These are phyloP conservation scores for Pochonia chlamydosporia DNA, from an alignment of 2,329 filamentous ascomycete species.

Conservation along the genomic window DNA sequence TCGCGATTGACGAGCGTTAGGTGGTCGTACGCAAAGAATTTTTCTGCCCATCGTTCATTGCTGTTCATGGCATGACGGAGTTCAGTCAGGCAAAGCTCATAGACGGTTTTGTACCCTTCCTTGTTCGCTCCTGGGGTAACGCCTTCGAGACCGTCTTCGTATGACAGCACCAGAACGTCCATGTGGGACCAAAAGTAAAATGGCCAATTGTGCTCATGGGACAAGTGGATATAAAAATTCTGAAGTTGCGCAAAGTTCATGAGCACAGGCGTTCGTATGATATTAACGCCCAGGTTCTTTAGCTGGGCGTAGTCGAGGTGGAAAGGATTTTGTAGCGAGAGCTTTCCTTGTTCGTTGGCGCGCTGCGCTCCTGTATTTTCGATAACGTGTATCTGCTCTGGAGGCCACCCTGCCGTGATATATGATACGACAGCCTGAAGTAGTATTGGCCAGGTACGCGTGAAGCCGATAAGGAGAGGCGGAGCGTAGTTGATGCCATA, in stretches of 20 bases:
- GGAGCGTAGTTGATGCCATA: conserved; percentile 33
- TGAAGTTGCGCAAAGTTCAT: conserved; percentile 50
- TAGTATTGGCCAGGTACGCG: conserved; percentile 48
- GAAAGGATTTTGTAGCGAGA: conserved; percentile 50
- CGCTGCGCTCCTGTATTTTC: conserved; percentile 54
- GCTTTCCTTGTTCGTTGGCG: conserved; percentile 40
- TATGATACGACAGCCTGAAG: conserved; percentile 51
- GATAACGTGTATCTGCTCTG: conserved; percentile 49
- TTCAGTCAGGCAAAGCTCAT: conserved; percentile 32
- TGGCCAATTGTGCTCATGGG: conserved; percentile 36
- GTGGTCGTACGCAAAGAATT: conserved; percentile 55
- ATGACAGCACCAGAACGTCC: conserved; percentile 41
- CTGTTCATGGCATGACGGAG: conserved; percentile 22
- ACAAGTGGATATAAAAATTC: conserved; percentile 44
- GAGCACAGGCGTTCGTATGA: conserved; percentile 45
- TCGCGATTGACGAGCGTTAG: conserved; percentile 50
- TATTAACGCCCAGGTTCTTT: conserved; percentile 43
- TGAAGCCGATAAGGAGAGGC: conserved; percentile 55
- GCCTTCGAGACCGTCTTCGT: conserved; percentile 31
- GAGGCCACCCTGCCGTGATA: conserved; percentile 53
- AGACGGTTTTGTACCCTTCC: conserved; percentile 34
- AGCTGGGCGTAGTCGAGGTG: conserved; percentile 48
- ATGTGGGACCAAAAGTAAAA: conserved; percentile 54
- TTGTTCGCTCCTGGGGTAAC: conserved; percentile 26
- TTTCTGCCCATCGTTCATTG: conserved; percentile 41